A percentile compares a stretch with the other conserved stretches of the same genome.
Conservation (phyloP, 805 yeast species). For the Scheffersomyces ergatensis region DNA sequence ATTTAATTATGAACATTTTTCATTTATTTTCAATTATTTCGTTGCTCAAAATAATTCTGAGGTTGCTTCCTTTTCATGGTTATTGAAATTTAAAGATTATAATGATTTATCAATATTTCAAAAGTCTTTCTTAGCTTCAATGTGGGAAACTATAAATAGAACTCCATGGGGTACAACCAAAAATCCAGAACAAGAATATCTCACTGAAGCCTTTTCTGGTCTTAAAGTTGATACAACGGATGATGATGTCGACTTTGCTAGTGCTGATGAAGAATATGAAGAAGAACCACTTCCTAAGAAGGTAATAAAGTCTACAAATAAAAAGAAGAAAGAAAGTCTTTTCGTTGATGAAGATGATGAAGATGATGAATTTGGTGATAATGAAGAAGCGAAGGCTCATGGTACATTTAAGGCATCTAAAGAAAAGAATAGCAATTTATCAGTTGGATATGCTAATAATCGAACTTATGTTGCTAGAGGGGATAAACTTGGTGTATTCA, state of each 20-base stretch:
- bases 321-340: conserved; percentile 5
- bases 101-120: conserved; percentile 52
- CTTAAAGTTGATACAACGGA: conserved; percentile 30
- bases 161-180: conserved; percentile 42
- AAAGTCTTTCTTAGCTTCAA: conserved; percentile 43
- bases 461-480: conserved; percentile 81
- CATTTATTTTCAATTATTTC: conserved; percentile 66
- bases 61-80: conserved; percentile 54
- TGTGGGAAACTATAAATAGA: conserved; percentile 62
- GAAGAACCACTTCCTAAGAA: conserved; percentile 1
- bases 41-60: conserved; percentile 11
- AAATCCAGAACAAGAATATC: conserved; percentile 51
- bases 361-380: conserved; percentile 36
- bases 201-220: conserved; percentile 50
- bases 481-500: conserved; percentile 76
- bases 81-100: conserved; percentile 50
- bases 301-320: neutral
- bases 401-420: conserved; percentile 15
- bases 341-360: conserved; percentile 14
- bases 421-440: conserved; percentile 60
- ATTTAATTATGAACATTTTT: conserved; percentile 53
- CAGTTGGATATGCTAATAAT: conserved; percentile 68
- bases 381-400: conserved; percentile 27
- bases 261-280: conserved; percentile 34
- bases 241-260: conserved; percentile 12